phyloP scores from a whole-genome alignment of 2,329 filamentous ascomycete genomes.

The Bimuria novae-zelandiae region DNA sequence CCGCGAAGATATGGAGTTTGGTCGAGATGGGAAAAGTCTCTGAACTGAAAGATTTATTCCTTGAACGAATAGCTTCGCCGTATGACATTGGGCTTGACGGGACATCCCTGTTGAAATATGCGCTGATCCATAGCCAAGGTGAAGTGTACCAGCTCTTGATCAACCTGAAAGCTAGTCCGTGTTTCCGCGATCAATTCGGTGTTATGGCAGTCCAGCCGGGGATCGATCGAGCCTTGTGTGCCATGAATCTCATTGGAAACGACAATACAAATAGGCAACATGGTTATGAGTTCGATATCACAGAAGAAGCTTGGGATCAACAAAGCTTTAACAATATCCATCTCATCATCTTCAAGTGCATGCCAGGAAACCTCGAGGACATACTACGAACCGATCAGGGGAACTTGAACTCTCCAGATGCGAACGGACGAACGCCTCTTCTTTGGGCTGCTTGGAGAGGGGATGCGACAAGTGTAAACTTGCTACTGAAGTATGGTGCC shows the following conservation, averaged over 20 bases:
- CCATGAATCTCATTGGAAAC: constrained; percentile 3
- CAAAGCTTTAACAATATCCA: constrained; percentile 12
- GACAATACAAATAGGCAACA: neutral
- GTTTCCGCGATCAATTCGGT: constrained; percentile 8
- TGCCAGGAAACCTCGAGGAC: constrained; percentile 1
- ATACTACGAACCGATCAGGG: neutral
- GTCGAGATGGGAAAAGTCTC: constrained; percentile 11
- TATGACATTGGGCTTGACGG: constrained; percentile 5
- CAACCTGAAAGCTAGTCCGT: constrained; percentile 7
- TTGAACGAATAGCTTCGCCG: neutral
- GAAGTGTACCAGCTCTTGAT: constrained; percentile 7
- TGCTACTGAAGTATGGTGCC: constrained; percentile 10
- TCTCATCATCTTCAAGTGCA: constrained; percentile 4
- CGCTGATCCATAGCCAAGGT: constrained; percentile 9
- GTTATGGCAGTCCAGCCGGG: constrained; percentile 10
- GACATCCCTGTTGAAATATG: constrained; percentile 7
- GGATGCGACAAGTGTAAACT: constrained; percentile 4
- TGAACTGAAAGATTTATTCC: constrained; percentile 1
- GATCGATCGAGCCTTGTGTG: constrained; percentile 9
- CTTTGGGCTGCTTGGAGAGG: constrained; percentile 16
- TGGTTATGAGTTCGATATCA: constrained; percentile 4
- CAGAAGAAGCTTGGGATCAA: constrained; percentile 7
- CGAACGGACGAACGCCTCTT: constrained; percentile 14
- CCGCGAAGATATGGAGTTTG: constrained; percentile 5
- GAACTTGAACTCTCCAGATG: constrained; percentile 11